phyloP scores from a whole-genome alignment of 1,139 yeast species.

The Lodderomyces elongisporus region DNA sequence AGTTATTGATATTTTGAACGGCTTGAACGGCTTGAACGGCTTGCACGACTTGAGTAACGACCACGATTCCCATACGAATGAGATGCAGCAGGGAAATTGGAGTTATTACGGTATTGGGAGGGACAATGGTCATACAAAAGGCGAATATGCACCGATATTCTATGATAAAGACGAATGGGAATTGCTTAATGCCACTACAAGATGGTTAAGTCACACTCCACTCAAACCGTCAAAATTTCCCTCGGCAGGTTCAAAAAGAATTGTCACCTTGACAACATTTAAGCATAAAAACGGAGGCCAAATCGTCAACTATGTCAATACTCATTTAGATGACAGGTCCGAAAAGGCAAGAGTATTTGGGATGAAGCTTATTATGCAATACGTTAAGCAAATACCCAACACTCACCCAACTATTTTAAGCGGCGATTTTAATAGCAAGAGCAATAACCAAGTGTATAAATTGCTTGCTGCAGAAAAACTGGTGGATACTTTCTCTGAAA shows the following conservation, averaged over 20 bases:
- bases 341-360: slow-evolving; percentile 32
- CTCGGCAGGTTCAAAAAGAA: slow-evolving; percentile 37
- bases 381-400: slow-evolving; percentile 16
- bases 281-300: slow-evolving; percentile 9
- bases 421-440: slow-evolving; percentile 47
- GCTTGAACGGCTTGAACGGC: slow-evolving; percentile 17
- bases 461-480: neutral
- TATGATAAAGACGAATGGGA: slow-evolving; percentile 28
- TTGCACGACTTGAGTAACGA: neutral
- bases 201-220: slow-evolving; percentile 41
- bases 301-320: slow-evolving; percentile 31
- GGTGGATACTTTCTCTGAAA: neutral
- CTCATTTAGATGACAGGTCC: slow-evolving; percentile 44
- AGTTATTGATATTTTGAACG: slow-evolving; percentile 23
- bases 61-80: too few relatives aligned
- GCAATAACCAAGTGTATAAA: slow-evolving; percentile 34
- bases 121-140: slow-evolving; percentile 38
- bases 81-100: too few relatives aligned
- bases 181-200: slow-evolving; percentile 28
- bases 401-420: slow-evolving; percentile 19
- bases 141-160: slow-evolving; percentile 43
- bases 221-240: slow-evolving; percentile 33
- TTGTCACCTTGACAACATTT: slow-evolving; percentile 35
- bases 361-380: slow-evolving; percentile 26
- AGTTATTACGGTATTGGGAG: slow-evolving; percentile 42